Evolutionary conservation across 2,329 filamentous ascomycete genomes (phyloP).

Genomic region (Xylaria sp.): DNA sequence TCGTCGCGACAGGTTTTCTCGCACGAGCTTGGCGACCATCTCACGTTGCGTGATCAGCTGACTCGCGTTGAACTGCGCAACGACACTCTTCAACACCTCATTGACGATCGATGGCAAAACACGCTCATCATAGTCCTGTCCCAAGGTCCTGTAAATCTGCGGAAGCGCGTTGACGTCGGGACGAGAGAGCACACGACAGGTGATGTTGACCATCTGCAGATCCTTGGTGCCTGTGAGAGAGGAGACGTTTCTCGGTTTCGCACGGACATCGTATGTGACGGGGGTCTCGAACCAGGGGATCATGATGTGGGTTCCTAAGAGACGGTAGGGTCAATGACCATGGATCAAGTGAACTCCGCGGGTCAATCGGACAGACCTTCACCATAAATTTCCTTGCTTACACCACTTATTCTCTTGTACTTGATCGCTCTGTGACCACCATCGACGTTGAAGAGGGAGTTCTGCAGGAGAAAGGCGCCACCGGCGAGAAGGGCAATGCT

Average conservation of each 20-base stretch:
- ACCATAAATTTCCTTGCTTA: constrained; percentile 90
- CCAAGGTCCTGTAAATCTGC: constrained; percentile 94
- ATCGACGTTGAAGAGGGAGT: constrained; percentile 76
- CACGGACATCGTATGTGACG: constrained; percentile 94
- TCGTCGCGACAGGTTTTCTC: constrained; percentile 85
- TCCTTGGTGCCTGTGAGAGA: constrained; percentile 98
- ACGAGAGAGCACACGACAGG: constrained; percentile 93
- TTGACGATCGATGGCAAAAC: constrained; percentile 97
- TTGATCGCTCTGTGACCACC: constrained; percentile 99
- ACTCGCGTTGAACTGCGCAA: constrained; percentile 97
- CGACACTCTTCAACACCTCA: constrained; percentile 96
- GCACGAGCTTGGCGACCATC: constrained; percentile 84
- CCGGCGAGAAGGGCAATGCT: constrained; percentile 43
- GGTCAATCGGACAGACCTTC: constrained; percentile 60
- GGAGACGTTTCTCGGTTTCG: constrained; percentile 92
- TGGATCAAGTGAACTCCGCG: neutral
- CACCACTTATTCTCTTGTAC: constrained; percentile 86
- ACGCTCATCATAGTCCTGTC: constrained; percentile 93
- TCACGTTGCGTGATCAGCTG: constrained; percentile 99
- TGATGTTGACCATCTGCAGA: constrained; percentile 99
- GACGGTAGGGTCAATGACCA: constrained; percentile 17
- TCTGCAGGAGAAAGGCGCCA: constrained; percentile 49
- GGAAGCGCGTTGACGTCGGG: constrained; percentile 84
- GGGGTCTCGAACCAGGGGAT: constrained; percentile 98
- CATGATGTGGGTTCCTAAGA: constrained; percentile 77